Conservation (phyloP, 371 early-diverging fungal genomes). For the Mucor irregularis region DNA sequence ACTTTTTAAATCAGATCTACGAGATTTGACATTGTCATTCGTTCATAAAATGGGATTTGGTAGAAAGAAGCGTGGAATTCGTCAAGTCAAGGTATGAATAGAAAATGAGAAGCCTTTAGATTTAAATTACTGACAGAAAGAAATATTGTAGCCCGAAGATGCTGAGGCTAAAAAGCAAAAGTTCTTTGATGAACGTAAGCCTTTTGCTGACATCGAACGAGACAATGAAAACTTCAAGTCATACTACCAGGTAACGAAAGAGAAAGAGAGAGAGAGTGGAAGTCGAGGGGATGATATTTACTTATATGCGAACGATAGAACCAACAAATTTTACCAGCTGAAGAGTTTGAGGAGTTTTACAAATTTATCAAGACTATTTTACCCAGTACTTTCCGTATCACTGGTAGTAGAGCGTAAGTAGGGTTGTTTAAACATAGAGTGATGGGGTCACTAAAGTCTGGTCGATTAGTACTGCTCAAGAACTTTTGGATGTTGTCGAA, state of each 20-base stretch:
- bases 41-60: slow-evolving; percentile 18
- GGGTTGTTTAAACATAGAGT: not conserved
- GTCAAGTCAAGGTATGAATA: slow-evolving; percentile 8
- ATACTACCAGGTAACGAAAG: slow-evolving; percentile 72
- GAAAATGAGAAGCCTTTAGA: not conserved
- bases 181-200: slow-evolving; percentile 24
- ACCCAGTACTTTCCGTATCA: slow-evolving; percentile 93
- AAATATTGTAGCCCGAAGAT: not conserved
- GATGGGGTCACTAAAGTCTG: not conserved
- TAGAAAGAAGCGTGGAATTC: slow-evolving; percentile 15
- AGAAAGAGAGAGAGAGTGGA: not conserved
- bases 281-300: not conserved
- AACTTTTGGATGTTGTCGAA: slow-evolving; percentile 57
- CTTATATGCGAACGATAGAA: slow-evolving; percentile 16
- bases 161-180: slow-evolving; percentile 13
- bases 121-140: not conserved
- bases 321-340: slow-evolving; percentile 81
- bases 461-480: slow-evolving; percentile 40
- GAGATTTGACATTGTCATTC: not conserved
- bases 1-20: no score
- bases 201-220: slow-evolving; percentile 47
- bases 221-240: slow-evolving; percentile 67
- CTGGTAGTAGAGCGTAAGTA: slow-evolving; percentile 79
- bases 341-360: slow-evolving; percentile 81
- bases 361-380: slow-evolving; percentile 63